Base-by-base conservation (phyloP, 257 asterid species). In the Prunella vulgaris region DNA sequence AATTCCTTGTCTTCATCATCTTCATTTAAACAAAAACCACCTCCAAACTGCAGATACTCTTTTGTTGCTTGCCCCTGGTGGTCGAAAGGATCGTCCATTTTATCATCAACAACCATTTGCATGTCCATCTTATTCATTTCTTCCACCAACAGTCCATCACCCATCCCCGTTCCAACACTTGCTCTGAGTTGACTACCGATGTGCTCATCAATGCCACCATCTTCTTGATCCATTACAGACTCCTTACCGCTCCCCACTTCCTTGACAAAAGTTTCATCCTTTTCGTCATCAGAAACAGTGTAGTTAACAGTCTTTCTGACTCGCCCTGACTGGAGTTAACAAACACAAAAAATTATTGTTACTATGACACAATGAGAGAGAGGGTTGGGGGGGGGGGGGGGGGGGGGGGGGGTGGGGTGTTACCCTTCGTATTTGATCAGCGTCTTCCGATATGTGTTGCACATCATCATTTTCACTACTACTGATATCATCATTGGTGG, bases 21-120 rank as follows among this genome's bases (percentile, higher is more conserved):
- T 56, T 82, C 92, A 9, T 85, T 89, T 64, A 74, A 28, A 71
- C 96, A 87, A 78, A 93, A 90, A 37, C 97, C 98, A 68, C 98
- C 98, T 8, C 97, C 97, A 22, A 74, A 72, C 57, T 81, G 78
- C 61, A 87, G 88, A 86, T 82, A 86, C 13, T 83, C 95, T 38
- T 81, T 66, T 4, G 81, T 51, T 48, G 61, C 68, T 56, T 52
- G 66, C 54, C 67, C 73, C 75, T 78, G 76, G 22, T 78, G 76
- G 22, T 76, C 18, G 4, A 57, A 48, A 71, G 70, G 70, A 68
- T 71, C 81, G 48, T 72, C 71, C 24, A 59, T 74, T 74, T 68
- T 75, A 68, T 38, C 25, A 69, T 59, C 81, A 46, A 60, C 76
- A 10, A 64, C 52, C 49, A 64, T 70, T 35, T 30, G 15, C 5